phyloP scores from a whole-genome alignment of 805 yeast species.

The Yarrowia sp. region DNA sequence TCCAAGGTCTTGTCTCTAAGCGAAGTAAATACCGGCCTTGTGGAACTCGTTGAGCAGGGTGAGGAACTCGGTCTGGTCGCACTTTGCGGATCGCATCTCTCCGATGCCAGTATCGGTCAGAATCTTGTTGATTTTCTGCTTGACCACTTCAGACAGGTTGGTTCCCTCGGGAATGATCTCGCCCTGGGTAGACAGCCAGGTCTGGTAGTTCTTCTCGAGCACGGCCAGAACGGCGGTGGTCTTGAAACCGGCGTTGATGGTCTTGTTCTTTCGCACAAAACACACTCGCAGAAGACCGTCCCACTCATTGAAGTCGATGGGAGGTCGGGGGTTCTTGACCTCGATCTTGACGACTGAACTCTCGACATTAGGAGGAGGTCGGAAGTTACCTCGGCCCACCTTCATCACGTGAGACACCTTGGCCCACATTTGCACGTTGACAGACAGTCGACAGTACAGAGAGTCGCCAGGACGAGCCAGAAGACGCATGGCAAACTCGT shows the following conservation, averaged over 20 bases:
- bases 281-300: conserved; percentile 92
- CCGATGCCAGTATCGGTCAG: conserved; percentile 78
- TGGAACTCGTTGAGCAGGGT: conserved; percentile 86
- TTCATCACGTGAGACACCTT: conserved; percentile 98
- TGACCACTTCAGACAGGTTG: conserved; percentile 56
- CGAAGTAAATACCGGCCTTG: conserved; percentile 96
- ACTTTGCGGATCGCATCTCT: conserved; percentile 89
- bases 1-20: conserved; percentile 54
- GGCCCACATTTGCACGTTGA: conserved; percentile 99
- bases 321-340: conserved; percentile 91
- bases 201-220: conserved; percentile 84
- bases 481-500: conserved; percentile 93
- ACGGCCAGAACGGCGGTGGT: conserved; percentile 79
- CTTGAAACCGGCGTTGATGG: conserved; percentile 91
- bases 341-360: conserved; percentile 94
- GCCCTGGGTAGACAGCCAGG: conserved; percentile 62
- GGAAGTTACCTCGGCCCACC: conserved; percentile 93
- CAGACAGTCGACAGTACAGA: conserved; percentile 89
- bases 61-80: conserved; percentile 94
- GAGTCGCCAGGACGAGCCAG: conserved; percentile 97
- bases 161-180: conserved; percentile 51
- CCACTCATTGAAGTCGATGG: conserved; percentile 93
- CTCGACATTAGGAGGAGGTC: conserved; percentile 99
- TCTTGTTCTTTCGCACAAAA: conserved; percentile 91
- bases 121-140: conserved; percentile 73